A percentile compares a stretch with the other conserved stretches of the same genome.
phyloP scores from a whole-genome alignment of 441 rosid species.

The Eugenia klotzschiana region DNA sequence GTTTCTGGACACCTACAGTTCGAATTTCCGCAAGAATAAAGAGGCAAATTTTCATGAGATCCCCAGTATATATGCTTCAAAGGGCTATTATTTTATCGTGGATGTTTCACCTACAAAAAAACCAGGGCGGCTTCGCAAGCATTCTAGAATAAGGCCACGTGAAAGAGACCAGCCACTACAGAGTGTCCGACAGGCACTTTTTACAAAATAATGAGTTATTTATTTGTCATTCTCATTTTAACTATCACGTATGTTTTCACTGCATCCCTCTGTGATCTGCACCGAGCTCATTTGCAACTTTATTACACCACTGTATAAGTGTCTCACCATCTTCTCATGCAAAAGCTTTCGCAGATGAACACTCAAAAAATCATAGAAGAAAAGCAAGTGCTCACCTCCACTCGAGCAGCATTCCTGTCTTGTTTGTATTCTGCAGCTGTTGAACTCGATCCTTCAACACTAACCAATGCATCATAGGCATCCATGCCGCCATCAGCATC shows the following conservation, averaged over 20 bases:
- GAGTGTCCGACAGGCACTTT: not conserved
- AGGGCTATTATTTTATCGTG: not conserved
- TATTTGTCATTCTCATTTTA: not conserved
- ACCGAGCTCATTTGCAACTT: not conserved
- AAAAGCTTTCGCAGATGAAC: not conserved
- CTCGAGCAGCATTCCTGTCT: constrained; percentile 8
- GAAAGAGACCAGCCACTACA: not conserved
- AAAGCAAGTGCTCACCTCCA: not conserved
- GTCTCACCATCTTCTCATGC: not conserved
- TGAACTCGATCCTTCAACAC: constrained; percentile 5
- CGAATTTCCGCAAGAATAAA: not conserved
- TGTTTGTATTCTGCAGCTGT: constrained; percentile 9
- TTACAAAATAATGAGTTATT: not conserved
- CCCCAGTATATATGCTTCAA: not conserved
- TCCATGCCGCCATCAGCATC: constrained; percentile 7
- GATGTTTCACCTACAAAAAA: not conserved
- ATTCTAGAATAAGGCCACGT: not conserved
- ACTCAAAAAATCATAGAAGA: not conserved
- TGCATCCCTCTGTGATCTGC: not conserved
- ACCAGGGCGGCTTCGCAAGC: not conserved
- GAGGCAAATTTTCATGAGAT: not conserved
- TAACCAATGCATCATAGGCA: constrained; percentile 7
- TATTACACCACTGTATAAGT: not conserved
- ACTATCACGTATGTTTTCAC: not conserved
- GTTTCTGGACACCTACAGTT: not conserved